phyloP scores from a whole-genome alignment of 495 filamentous ascomycete species.

The Neurospora hispaniola region DNA sequence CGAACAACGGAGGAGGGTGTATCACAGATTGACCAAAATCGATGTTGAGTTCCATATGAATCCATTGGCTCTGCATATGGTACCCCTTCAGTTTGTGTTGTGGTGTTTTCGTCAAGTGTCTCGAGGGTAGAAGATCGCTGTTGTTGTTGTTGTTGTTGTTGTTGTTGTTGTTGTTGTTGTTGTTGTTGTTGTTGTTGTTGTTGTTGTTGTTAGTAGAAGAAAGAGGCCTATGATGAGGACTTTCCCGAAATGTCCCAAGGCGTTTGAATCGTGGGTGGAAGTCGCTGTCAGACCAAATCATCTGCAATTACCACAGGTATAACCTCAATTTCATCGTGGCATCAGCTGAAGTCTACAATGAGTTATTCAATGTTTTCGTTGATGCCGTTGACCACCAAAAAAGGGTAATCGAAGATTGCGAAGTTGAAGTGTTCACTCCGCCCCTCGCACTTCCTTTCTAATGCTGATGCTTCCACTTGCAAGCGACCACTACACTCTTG shows the following conservation, averaged over 20 bases:
- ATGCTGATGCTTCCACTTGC: not conserved
- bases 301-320: too few relatives aligned
- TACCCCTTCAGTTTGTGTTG: not conserved
- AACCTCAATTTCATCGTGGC: too few relatives aligned
- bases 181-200: not conserved
- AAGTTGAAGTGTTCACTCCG: not conserved
- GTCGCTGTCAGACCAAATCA: too few relatives aligned
- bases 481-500: not conserved
- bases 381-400: not conserved
- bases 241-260: too few relatives aligned
- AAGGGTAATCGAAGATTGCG: not conserved
- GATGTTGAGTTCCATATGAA: not conserved
- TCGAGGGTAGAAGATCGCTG: not conserved
- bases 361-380: not conserved
- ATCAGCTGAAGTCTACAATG: not conserved
- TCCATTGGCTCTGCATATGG: not conserved
- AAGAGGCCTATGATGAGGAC: too few relatives aligned
- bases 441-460: not conserved
- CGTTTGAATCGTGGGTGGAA: too few relatives aligned
- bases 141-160: not conserved
- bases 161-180: not conserved
- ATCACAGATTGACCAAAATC: not conserved
- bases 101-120: not conserved
- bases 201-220: not conserved
- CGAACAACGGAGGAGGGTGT: not conserved